Conservation (phyloP, 1,139 yeast species). For the Williopsis jadinii region DNA sequence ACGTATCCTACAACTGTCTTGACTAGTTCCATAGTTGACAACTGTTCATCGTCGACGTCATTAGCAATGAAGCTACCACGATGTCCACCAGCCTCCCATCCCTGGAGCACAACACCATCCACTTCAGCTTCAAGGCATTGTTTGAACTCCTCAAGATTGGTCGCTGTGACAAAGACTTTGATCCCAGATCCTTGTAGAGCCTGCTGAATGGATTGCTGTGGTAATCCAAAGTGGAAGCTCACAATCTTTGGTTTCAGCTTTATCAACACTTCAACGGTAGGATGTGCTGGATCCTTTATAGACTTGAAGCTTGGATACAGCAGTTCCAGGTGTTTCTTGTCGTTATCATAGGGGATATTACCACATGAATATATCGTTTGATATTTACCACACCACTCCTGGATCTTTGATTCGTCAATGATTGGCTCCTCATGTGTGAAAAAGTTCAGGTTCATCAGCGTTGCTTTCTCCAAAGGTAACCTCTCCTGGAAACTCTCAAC, state of each 20-base stretch:
- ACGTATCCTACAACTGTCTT: conserved; percentile 20
- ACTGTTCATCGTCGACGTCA: conserved; percentile 27
- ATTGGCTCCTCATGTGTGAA: conserved; percentile 32
- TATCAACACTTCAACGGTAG: conserved; percentile 12
- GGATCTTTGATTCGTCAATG: conserved; percentile 6
- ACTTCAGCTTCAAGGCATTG: conserved; percentile 23
- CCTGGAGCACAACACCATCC: conserved; percentile 41
- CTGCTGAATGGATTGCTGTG: conserved; percentile 25
- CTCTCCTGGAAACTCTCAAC: conserved; percentile 6
- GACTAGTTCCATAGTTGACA: conserved; percentile 32
- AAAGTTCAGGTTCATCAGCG: conserved; percentile 38
- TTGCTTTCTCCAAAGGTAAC: neutral
- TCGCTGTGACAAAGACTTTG: conserved; percentile 34
- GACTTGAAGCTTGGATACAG: conserved; percentile 31
- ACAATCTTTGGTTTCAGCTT: conserved; percentile 29
- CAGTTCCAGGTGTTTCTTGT: conserved; percentile 1
- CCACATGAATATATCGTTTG: conserved; percentile 5
- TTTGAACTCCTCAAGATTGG: conserved; percentile 34
- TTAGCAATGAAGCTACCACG: conserved; percentile 36
- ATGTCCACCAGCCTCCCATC: conserved; percentile 52
- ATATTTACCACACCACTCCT: conserved; percentile 17
- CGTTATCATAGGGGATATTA: neutral
- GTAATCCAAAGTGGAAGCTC: conserved; percentile 46
- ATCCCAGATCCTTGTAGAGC: conserved; percentile 29
- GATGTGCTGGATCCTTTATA: conserved; percentile 21